Evolutionary conservation across 345 rosid species (phyloP), one percentile per base, ranked within the genome.

Genomic region (Raphanus sativus): DNA sequence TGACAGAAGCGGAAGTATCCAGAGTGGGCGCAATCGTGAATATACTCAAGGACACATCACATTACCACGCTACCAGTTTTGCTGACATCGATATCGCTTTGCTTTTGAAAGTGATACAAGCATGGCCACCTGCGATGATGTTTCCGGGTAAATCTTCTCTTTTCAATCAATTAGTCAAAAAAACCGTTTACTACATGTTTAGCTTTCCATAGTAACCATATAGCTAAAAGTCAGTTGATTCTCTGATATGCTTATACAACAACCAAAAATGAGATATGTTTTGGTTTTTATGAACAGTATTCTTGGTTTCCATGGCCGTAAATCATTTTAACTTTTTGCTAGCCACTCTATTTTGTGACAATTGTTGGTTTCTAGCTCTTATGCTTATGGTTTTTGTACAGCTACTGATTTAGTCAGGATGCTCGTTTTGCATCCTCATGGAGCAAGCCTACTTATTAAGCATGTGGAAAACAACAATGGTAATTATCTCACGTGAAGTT

Each of bases 1-100:
- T 96, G 80, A 73, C 90, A 4, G 96, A 89, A 81, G 71, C 48
- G 8, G 96, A 93, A 86, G 76, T 89, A 50, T 83, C 93, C 52
- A 87, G 90, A 84, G 59, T 96, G 73, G 86, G 84, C 63, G 89
- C 88, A 21, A 67, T 93, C 63, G 67, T 88, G 58, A 86, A 90
- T 79, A 82, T 85, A 82, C 87, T 96, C 64, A 93, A 91, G 91
- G 98, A 96, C 84, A 91, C 97, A 1, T 96, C 99, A 34, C 92
- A 89, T 78, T 92, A 93, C 82, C 98, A 96, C 71, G 58, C 88
- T 3, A 93, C 88, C 79, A 91, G 61, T 77, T 89, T 96, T 82
- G 84, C 89, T 8, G 93, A 89, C 71, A 88, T 61, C 75, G 97
- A 91, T 81, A 81, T 93, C 67, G 79, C 78, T 48, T 86, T 96